These are phyloP conservation scores for Microcyclosporella mali DNA, from an alignment of 2,329 filamentous ascomycete genomes.

Conservation along the genomic window DNA sequence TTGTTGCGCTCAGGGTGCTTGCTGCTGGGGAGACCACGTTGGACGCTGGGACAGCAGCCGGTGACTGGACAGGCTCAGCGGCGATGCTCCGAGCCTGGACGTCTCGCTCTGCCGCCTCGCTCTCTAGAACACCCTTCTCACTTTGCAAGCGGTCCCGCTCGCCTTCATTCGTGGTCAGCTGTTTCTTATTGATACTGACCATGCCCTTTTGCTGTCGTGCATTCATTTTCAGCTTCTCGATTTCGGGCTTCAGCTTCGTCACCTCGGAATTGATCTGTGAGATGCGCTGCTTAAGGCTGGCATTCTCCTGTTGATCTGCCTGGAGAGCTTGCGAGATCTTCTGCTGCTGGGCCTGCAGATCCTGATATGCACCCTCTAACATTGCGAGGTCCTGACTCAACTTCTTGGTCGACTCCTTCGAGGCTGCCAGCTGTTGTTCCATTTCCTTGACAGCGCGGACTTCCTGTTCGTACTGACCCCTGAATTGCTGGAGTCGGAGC, in stretches of 20 bases:
- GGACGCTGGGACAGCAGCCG: constrained; percentile 5
- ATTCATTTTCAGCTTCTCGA: constrained; percentile 89
- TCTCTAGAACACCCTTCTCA: constrained; percentile 69
- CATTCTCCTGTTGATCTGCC: constrained; percentile 83
- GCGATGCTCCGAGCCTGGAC: constrained; percentile 14
- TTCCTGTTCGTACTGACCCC: constrained; percentile 87
- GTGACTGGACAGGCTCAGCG: constrained; percentile 13
- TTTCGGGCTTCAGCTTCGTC: constrained; percentile 73
- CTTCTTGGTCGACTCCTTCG: constrained; percentile 75
- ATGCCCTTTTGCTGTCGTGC: constrained; percentile 92
- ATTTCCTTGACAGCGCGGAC: constrained; percentile 76
- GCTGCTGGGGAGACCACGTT: constrained; percentile 21
- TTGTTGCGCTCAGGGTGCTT: constrained; percentile 55
- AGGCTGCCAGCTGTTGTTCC: constrained; percentile 72
- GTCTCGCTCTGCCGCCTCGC: constrained; percentile 30
- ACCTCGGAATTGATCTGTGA: constrained; percentile 76
- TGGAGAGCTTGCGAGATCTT: constrained; percentile 69
- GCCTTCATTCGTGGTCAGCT: constrained; percentile 79
- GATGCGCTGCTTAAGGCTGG: constrained; percentile 79
- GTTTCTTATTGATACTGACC: constrained; percentile 98
- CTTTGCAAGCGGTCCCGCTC: constrained; percentile 82
- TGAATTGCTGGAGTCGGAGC: constrained; percentile 75
- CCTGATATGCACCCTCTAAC: constrained; percentile 72
- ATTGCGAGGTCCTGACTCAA: constrained; percentile 77
- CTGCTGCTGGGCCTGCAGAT: constrained; percentile 75